These are phyloP conservation scores for Sextonia rubra DNA, from an alignment of 164 flowering plant species.

Conservation along the genomic window DNA sequence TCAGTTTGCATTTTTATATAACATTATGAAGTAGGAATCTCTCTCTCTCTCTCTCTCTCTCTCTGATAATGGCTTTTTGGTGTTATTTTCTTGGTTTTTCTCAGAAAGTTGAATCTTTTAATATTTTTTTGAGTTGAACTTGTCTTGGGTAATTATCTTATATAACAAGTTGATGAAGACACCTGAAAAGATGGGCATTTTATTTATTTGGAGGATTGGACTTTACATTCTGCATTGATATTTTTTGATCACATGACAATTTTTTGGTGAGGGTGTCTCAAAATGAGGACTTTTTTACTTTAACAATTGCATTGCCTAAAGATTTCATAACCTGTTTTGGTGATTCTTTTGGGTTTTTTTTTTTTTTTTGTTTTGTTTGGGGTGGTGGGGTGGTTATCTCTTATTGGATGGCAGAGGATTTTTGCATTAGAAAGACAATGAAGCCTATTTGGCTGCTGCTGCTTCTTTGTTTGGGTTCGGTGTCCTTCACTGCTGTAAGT, in stretches of 20 bases:
- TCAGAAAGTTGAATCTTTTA: not conserved
- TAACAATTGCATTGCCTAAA: not conserved
- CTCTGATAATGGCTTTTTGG: not conserved
- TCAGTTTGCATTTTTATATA: not conserved
- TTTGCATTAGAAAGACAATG: constrained; percentile 24
- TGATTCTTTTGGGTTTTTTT: not conserved
- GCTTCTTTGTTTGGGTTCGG: constrained; percentile 31
- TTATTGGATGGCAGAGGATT: constrained; percentile 12
- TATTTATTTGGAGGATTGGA: not conserved
- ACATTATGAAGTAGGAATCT: too few species aligned
- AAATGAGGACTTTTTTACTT: not conserved
- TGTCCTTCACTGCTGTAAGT: constrained; percentile 39
- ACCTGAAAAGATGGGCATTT: not conserved
- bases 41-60: too few species aligned
- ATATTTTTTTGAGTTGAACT: too few species aligned
- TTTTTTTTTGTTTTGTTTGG: too few species aligned
- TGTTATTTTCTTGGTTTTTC: not conserved
- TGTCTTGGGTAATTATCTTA: not conserved
- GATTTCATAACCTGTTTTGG: not conserved
- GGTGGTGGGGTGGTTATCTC: too few species aligned
- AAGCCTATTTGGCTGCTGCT: constrained; percentile 30
- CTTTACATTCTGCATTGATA: not conserved
- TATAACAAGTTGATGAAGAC: not conserved
- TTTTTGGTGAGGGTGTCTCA: not conserved
- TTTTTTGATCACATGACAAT: not conserved